These are phyloP conservation scores for Acacia crassicarpa DNA, from an alignment of 306 rosid genomes.

Conservation along the genomic window DNA sequence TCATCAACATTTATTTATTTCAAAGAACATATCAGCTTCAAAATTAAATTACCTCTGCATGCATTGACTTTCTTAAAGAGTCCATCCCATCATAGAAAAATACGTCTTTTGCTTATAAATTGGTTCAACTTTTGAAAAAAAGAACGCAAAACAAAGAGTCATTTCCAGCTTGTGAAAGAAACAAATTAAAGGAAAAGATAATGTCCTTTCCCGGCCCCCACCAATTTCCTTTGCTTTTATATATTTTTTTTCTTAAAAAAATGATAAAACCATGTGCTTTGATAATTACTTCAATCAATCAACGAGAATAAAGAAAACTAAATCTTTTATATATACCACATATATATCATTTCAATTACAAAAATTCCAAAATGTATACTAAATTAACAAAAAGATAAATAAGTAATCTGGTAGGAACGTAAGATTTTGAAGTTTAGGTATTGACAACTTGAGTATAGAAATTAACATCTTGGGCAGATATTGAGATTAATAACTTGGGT, in stretches of 20 bases:
- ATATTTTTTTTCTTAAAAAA: too few relatives aligned
- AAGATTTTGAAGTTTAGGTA: too few relatives aligned
- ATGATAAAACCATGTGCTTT: background rate
- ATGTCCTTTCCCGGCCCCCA: background rate
- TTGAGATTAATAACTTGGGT: too few relatives aligned
- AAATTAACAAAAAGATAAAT: too few relatives aligned
- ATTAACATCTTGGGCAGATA: too few relatives aligned
- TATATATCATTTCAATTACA: too few relatives aligned
- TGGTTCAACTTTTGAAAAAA: conserved; percentile 15
- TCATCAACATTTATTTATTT: background rate
- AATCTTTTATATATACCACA: background rate
- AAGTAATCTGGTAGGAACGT: too few relatives aligned
- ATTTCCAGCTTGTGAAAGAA: background rate
- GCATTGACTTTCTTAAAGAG: background rate
- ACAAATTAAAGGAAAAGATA: background rate
- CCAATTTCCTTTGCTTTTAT: background rate
- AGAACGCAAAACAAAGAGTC: conserved; percentile 7
- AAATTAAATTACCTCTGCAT: background rate
- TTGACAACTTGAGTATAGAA: too few relatives aligned
- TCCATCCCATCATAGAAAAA: background rate
- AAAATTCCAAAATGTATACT: too few relatives aligned
- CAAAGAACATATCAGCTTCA: background rate
- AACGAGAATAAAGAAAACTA: background rate
- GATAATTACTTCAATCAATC: background rate
- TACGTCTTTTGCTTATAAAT: conserved; percentile 4